phyloP scores from a whole-genome alignment of 331 rosid genomes.

The Telfairia occidentalis region DNA sequence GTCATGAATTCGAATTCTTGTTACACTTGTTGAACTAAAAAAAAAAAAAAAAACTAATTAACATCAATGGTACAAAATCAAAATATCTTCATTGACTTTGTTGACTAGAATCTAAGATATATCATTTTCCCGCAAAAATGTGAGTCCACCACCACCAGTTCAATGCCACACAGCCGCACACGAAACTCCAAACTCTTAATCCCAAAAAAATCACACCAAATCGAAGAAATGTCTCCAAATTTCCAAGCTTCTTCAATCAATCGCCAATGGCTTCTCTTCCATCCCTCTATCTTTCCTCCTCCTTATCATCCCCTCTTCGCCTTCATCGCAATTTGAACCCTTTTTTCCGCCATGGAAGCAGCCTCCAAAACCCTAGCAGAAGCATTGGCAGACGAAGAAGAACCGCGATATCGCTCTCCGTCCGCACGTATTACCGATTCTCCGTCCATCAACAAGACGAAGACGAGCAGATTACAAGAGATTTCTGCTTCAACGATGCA shows the following conservation, averaged over 20 bases:
- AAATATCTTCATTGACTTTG: not conserved
- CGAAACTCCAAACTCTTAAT: not conserved
- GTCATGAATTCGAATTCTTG: too few relatives aligned
- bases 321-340: not conserved
- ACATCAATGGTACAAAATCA: too few relatives aligned
- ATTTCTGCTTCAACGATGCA: slow-evolving; percentile 50
- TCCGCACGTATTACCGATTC: slow-evolving; percentile 2
- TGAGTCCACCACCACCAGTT: not conserved
- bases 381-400: not conserved
- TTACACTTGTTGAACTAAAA: too few relatives aligned
- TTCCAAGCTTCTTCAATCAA: not conserved
- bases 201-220: not conserved
- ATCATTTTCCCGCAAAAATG: not conserved
- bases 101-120: not conserved
- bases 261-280: slow-evolving; percentile 8
- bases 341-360: slow-evolving; percentile 1
- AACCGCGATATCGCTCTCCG: not conserved
- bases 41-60: too few relatives aligned
- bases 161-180: not conserved
- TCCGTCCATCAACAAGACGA: slow-evolving; percentile 12
- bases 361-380: not conserved
- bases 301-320: not conserved
- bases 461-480: slow-evolving; percentile 24
- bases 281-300: not conserved
- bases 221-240: not conserved